phyloP scores from a whole-genome alignment of 441 rosid species.

The Omphalea diandra region DNA sequence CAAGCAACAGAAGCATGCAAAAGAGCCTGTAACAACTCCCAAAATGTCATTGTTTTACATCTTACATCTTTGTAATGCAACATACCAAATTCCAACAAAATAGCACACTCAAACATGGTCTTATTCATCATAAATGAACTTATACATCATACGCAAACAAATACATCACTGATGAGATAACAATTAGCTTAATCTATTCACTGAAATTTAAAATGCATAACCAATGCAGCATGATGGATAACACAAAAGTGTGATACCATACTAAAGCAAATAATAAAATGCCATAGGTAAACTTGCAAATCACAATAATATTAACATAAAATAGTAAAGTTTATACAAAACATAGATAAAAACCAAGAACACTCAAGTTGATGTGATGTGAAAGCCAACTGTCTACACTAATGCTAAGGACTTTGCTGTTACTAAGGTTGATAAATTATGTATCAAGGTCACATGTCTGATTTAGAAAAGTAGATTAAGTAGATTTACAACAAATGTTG shows the following conservation, averaged over 20 bases:
- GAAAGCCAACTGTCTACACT: background rate
- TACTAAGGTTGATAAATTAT: background rate
- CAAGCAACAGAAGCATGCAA: conserved; percentile 78
- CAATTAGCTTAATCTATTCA: background rate
- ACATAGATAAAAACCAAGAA: too few species aligned
- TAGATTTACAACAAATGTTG: background rate
- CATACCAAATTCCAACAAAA: background rate
- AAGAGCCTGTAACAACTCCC: conserved; percentile 55
- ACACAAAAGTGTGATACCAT: background rate
- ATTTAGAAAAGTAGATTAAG: background rate
- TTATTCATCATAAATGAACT: background rate
- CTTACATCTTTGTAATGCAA: background rate
- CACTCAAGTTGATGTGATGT: background rate
- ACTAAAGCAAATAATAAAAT: background rate
- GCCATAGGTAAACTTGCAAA: background rate
- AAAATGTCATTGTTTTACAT: conserved; percentile 13
- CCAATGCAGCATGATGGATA: background rate
- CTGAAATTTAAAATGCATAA: background rate
- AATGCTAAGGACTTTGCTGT: background rate
- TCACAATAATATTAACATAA: too few species aligned
- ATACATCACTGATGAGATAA: too few species aligned
- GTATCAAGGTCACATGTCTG: background rate
- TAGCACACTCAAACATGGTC: too few species aligned
- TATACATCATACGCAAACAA: too few species aligned
- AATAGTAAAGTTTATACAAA: too few species aligned